Base-by-base conservation (phyloP, 1,284 basidiomycete genomes). In the Heterobasidion parviporum region DNA sequence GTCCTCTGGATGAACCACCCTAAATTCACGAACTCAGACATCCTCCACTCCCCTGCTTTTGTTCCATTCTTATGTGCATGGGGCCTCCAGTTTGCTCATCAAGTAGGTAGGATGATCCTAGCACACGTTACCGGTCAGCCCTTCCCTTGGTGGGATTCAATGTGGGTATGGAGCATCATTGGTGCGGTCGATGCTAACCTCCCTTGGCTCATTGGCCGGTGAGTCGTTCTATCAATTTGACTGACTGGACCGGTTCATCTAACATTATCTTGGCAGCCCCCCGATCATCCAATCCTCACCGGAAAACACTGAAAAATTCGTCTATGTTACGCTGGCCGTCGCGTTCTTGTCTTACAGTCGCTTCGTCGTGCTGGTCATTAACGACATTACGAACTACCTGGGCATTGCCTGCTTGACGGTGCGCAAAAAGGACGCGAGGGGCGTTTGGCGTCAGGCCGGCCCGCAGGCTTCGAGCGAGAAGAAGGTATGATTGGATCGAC, bases 331-430 rank as follows among this genome's bases (percentile, higher is more conserved):
- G 1, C 74, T 93, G 20, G 72, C 70, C 0, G 63, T 90, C 36
- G 87, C 92, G 3, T 69, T 89, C 55, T 60, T 86, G 59, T 77
- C 83, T 54, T 96, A 97, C 65, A 78, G 79, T 14, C 80, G 90
- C 54, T 97, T 96, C 69, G 88, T 85, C 63, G 78, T 81, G 41
- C 75, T 87, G 18, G 90, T 94, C 59, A 94, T 95, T 64, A 77
- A 76, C 67, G 92, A 94, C 62, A 91, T 95, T 68, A 94, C 90
- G 55, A 81, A 93, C 60, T 87, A 87, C 71, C 78, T 94, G 53
- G 92, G 93, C 8, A 89, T 94, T 59, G 93, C 91, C 0, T 95
- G 93, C 72, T 92, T 95, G 66, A 92, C 89, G 6, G 92, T 94
- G 20, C 76, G 85, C 58, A 92, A 89, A 74, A 89, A 84, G 76